phyloP scores from a whole-genome alignment of 2,329 filamentous ascomycete species.

The Colletotrichum camelliae region DNA sequence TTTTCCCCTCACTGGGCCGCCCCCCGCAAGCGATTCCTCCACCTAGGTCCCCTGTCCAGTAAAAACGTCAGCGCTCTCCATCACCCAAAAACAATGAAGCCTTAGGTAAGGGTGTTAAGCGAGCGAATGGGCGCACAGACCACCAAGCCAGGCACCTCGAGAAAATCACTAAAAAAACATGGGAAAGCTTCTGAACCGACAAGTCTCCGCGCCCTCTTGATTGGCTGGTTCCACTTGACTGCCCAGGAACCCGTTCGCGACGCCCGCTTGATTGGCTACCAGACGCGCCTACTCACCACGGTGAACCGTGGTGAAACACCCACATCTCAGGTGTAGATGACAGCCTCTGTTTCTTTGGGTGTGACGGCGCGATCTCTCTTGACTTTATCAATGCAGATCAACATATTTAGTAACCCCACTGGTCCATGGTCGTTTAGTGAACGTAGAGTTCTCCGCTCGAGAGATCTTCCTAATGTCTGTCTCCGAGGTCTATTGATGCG shows the following conservation, averaged over 20 bases:
- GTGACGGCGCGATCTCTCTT: neutral
- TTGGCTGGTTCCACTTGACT: neutral
- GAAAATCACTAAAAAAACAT: neutral
- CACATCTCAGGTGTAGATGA: neutral
- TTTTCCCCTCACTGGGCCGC: neutral
- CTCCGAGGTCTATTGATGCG: slow-evolving; percentile 11
- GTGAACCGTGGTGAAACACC: slow-evolving; percentile 2
- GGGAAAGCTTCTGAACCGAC: neutral
- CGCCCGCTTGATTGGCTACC: neutral
- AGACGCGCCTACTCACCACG: neutral
- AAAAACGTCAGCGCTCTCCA: neutral
- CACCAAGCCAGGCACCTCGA: neutral
- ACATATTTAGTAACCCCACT: neutral
- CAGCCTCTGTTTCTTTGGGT: neutral
- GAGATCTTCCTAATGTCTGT: neutral
- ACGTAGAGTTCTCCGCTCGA: too few species aligned
- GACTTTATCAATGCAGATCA: neutral
- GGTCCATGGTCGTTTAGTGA: neutral
- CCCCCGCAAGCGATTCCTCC: neutral
- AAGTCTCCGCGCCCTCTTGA: neutral
- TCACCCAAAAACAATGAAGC: neutral
- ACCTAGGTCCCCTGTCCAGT: slow-evolving; percentile 5
- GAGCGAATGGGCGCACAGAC: neutral
- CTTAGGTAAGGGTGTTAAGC: neutral
- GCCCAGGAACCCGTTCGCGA: slow-evolving; percentile 3